Base-by-base conservation (phyloP, 352 stramenopile species). In the Phytophthora podocarpi region DNA sequence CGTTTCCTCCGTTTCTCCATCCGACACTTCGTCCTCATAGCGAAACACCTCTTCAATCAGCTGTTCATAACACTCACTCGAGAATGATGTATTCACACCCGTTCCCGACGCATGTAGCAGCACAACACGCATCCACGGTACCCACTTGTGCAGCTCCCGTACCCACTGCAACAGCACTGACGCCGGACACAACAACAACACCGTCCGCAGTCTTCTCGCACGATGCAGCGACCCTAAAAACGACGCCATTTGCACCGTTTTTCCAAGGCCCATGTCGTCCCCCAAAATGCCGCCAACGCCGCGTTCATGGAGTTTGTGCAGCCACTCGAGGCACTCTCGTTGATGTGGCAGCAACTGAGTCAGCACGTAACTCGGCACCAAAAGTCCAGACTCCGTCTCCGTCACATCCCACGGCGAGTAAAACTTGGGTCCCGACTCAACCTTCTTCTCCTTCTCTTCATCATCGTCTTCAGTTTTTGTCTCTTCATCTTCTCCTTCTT, bases 241-340 rank as follows among this genome's bases (percentile, higher is more conserved):
- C n/a, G 87, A 74, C 13, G 83, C 78, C 26, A 97, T 81, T 56
- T 99, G 95, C 9, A 99, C 87, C 3, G 97, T 99, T 80, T 99
- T 99, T n/a, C 97, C 96, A 11, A 98, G 75, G 11, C 92, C 93
- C 95, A 99, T 98, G 41, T 98, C 93, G 66, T 98, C 95, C 10
- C 90, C 95, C 8, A 99, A 59, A 54, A 99, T 98, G 5, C 98
- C 98, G n/a, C 97, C 97, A 15, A 93, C 95, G 58, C 97, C 96
- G 78, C 98, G 89, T 67, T 90, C 82, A 72, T 99, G 95, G 13
- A 99, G 82, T 50, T 97, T 81, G 67, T 97, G 98, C 66, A 99
- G 89, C 97, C 97, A 99, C 53, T 97, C 76, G 18, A 99, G 72
- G 58, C 95, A 98, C 60, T 97, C 90, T 20, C 86, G 78, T 73